Percentiles rank a stretch among this genome's conserved stretches.
phyloP scores from a whole-genome alignment of 1,284 basidiomycete species.

The Anthracocystis setariae region DNA sequence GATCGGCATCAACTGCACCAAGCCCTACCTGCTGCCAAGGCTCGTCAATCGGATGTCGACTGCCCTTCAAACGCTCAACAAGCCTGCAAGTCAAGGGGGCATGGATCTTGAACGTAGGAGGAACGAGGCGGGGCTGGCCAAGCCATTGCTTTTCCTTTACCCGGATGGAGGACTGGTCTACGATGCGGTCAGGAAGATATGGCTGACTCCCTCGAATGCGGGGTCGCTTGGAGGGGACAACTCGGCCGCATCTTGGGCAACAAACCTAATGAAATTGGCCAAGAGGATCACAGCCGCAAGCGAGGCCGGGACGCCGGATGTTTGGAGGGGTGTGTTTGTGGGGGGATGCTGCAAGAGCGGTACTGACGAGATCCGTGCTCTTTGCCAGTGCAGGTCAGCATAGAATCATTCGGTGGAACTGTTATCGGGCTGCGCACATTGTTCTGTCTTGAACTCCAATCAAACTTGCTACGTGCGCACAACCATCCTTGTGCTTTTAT shows the following conservation, averaged over 20 bases:
- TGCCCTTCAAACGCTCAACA: constrained; percentile 30
- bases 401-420: constrained; percentile 6
- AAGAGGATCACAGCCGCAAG: constrained; percentile 16
- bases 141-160: constrained; percentile 59
- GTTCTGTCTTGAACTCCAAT: too few relatives aligned
- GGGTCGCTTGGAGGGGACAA: constrained; percentile 17
- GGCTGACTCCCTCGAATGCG: constrained; percentile 36
- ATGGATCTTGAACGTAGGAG: constrained; percentile 20
- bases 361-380: constrained; percentile 47
- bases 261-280: constrained; percentile 44
- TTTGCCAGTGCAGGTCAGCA: constrained; percentile 28
- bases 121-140: constrained; percentile 9
- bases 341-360: constrained; percentile 61
- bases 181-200: constrained; percentile 50
- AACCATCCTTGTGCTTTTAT: too few relatives aligned
- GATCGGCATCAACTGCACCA: constrained; percentile 64
- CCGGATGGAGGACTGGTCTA: constrained; percentile 62
- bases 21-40: constrained; percentile 46
- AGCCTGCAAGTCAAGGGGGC: constrained; percentile 14
- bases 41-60: constrained; percentile 45
- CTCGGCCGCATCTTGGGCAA: constrained; percentile 42
- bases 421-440: too few relatives aligned
- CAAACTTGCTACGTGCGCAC: too few relatives aligned
- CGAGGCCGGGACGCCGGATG: constrained; percentile 10
- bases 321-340: constrained; percentile 52